Percentiles rank a stretch among this genome's conserved stretches.
Evolutionary conservation across 2,329 filamentous ascomycete genomes (phyloP).

Genomic region (Chrysoporthe austroafricana): DNA sequence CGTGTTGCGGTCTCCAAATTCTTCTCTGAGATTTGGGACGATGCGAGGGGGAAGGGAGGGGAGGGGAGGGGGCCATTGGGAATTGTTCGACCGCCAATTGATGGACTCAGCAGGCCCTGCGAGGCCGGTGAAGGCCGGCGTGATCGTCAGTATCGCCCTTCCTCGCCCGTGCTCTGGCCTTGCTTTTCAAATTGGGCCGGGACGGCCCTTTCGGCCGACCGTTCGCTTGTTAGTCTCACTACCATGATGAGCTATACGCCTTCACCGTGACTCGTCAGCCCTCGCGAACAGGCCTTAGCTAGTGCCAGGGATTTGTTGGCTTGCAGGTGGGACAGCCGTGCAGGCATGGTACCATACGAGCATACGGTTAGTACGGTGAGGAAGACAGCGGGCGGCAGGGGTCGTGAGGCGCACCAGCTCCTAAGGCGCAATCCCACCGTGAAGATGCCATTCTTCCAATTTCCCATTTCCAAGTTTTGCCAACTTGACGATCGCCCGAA

Average conservation of each 20-base stretch:
- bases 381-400: background rate
- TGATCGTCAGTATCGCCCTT: background rate
- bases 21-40: background rate
- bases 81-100: background rate
- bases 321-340: background rate
- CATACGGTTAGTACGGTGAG: background rate
- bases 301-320: background rate
- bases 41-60: background rate
- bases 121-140: background rate
- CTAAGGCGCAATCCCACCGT: conserved; percentile 11
- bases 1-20: conserved; percentile 14
- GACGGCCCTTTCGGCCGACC: background rate
- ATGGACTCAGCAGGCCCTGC: background rate
- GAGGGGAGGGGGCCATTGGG: too few species aligned
- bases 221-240: background rate
- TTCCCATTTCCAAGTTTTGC: conserved; percentile 29
- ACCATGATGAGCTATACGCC: background rate
- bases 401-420: background rate
- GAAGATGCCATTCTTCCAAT: conserved; percentile 29
- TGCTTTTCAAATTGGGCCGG: background rate
- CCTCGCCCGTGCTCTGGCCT: background rate
- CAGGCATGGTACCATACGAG: background rate
- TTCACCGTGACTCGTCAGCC: background rate
- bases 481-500: conserved; percentile 18
- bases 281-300: background rate